Evolutionary conservation across 2,329 filamentous ascomycete species (phyloP).

Genomic region (Scytalidium sp.): DNA sequence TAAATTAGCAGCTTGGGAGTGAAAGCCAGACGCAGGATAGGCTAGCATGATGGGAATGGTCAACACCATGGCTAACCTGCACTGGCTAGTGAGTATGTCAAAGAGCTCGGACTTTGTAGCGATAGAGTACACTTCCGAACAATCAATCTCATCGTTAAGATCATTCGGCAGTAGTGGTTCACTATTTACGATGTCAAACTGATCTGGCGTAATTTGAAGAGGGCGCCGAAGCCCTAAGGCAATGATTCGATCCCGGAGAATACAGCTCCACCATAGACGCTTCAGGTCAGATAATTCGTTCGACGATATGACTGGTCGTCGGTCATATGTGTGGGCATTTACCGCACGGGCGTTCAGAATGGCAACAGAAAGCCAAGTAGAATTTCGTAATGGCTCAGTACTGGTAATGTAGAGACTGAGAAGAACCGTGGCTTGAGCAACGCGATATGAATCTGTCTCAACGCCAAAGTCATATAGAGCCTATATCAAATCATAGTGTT

Average conservation of each 20-base stretch:
- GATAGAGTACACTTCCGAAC: constrained; percentile 42
- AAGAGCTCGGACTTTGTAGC: constrained; percentile 42
- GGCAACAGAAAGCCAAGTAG: constrained; percentile 46
- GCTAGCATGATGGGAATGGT: constrained; percentile 20
- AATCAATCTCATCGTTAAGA: constrained; percentile 41
- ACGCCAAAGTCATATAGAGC: constrained; percentile 30
- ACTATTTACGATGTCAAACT: constrained; percentile 42
- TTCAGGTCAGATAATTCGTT: constrained; percentile 42
- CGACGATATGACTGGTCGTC: constrained; percentile 28
- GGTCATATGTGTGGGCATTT: constrained; percentile 38
- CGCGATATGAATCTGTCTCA: constrained; percentile 21
- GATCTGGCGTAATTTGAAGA: constrained; percentile 45
- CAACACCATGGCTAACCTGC: constrained; percentile 42
- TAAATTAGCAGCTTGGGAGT: too few relatives aligned
- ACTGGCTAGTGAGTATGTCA: constrained; percentile 41
- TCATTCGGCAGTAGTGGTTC: constrained; percentile 39
- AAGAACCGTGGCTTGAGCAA: constrained; percentile 26
- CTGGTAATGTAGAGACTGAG: constrained; percentile 8
- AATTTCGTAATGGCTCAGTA: constrained; percentile 30
- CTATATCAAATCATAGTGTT: constrained; percentile 42
- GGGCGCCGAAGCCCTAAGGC: constrained; percentile 46
- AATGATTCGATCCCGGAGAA: constrained; percentile 49
- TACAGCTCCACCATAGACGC: constrained; percentile 53
- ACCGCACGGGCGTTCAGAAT: constrained; percentile 47
- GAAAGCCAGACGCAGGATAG: too few relatives aligned